Evolutionary conservation across 768 basidiomycete species (phyloP).

Genomic region (Kwoniella bestiolae): DNA sequence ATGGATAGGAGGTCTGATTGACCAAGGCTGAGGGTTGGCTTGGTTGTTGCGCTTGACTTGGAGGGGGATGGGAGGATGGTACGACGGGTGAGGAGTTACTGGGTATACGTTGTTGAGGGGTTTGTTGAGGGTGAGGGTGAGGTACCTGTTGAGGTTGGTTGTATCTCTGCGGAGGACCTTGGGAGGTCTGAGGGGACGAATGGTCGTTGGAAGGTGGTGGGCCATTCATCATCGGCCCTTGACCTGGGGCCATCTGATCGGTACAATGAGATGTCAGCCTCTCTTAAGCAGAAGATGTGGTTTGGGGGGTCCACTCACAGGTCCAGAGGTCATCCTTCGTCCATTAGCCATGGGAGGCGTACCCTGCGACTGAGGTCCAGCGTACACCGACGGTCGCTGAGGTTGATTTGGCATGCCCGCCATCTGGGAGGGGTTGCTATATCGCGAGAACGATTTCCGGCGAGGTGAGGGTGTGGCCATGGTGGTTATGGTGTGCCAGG

Average conservation of each 20-base stretch:
- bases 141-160: conserved; percentile 3
- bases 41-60: conserved; percentile 5
- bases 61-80: neutral
- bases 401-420: conserved; percentile 19
- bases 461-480: conserved; percentile 16
- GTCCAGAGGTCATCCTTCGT: conserved; percentile 44
- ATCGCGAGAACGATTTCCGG: conserved; percentile 20
- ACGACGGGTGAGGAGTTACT: conserved; percentile 19
- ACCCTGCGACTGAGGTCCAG: conserved; percentile 7
- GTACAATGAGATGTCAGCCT: neutral
- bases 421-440: conserved; percentile 23
- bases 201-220: conserved; percentile 3
- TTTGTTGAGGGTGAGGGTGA: conserved; percentile 9
- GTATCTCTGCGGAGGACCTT: conserved; percentile 9
- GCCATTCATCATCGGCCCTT: conserved; percentile 11
- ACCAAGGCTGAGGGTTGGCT: conserved; percentile 12
- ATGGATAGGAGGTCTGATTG: conserved; percentile 42
- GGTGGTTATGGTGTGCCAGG: neutral
- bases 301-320: conserved; percentile 22
- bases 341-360: conserved; percentile 42
- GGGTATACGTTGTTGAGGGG: conserved; percentile 13
- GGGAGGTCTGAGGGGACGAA: conserved; percentile 1
- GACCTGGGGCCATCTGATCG: conserved; percentile 12
- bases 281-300: neutral
- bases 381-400: conserved; percentile 13